phyloP scores from a whole-genome alignment of 306 rosid genomes.

The Vigna trinervia region DNA sequence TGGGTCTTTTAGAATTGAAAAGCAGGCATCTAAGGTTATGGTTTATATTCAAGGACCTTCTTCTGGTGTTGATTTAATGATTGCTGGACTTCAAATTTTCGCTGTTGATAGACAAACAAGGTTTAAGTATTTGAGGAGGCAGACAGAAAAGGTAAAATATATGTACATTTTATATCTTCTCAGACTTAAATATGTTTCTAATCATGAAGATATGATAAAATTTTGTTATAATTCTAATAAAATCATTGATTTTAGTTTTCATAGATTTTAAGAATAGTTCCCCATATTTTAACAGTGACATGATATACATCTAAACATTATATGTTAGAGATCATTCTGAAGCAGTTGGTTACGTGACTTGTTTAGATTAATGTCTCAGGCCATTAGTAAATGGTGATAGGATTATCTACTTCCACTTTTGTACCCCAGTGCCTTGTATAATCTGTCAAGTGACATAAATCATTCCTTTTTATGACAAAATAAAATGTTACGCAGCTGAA shows the following conservation, averaged over 20 bases:
- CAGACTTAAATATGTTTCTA: neutral
- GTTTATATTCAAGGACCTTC: constrained; percentile 91
- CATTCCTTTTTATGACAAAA: too few species aligned
- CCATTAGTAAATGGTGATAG: neutral
- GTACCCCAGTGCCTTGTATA: neutral
- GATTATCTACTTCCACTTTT: neutral
- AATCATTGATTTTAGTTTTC: neutral
- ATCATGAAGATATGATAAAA: neutral
- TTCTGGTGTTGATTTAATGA: constrained; percentile 81
- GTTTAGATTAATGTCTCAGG: neutral
- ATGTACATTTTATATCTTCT: constrained; percentile 1
- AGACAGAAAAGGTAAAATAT: constrained; percentile 77
- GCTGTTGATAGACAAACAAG: constrained; percentile 83
- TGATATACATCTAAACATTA: neutral
- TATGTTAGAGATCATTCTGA: neutral
- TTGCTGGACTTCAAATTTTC: constrained; percentile 92
- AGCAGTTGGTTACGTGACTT: neutral
- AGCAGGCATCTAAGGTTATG: constrained; percentile 83
- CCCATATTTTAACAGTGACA: neutral
- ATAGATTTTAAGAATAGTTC: neutral
- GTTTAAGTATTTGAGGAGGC: constrained; percentile 67
- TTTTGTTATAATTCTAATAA: neutral
- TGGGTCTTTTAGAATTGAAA: constrained; percentile 93
- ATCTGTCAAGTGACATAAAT: neutral
- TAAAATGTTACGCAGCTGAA: too few species aligned